A percentile compares a stretch with the other conserved stretches of the same genome.
Evolutionary conservation across 345 rosid species (phyloP).

Genomic region (Eucalyptus cloeziana): DNA sequence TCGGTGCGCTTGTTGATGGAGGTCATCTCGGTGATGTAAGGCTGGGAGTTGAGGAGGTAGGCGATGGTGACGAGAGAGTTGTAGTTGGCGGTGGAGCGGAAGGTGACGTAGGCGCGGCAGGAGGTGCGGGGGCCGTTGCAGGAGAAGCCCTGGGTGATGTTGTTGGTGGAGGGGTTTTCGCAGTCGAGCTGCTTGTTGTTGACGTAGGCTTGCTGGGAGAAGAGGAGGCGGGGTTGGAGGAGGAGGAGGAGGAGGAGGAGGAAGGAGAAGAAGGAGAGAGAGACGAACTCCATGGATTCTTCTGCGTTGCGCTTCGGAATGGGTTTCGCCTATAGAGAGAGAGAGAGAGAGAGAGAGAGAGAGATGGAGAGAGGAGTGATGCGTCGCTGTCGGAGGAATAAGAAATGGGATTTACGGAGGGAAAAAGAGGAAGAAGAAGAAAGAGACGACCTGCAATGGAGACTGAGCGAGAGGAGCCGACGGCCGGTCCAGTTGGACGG

Average conservation of each 20-base stretch:
- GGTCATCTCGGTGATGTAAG: constrained; percentile 17
- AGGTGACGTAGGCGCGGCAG: constrained; percentile 70
- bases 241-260: not conserved
- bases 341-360: too few relatives aligned
- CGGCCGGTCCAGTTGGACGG: not conserved
- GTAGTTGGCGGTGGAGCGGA: constrained; percentile 44
- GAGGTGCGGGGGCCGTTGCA: constrained; percentile 34
- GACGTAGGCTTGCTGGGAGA: constrained; percentile 55
- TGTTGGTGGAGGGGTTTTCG: not conserved
- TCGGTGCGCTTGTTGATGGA: constrained; percentile 45
- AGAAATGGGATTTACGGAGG: not conserved
- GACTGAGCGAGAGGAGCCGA: not conserved
- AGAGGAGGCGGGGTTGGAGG: not conserved
- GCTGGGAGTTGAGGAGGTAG: constrained; percentile 18
- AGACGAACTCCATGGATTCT: not conserved
- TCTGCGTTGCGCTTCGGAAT: not conserved
- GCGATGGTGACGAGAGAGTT: constrained; percentile 20
- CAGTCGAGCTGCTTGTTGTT: constrained; percentile 47
- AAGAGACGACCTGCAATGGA: not conserved
- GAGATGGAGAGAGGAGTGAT: not conserved
- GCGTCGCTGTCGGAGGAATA: not conserved
- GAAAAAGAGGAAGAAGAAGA: not conserved
- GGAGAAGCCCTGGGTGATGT: constrained; percentile 29
- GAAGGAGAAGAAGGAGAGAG: not conserved
- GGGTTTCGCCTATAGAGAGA: not conserved